Percentiles rank a stretch among this genome's conserved stretches.
Conservation (phyloP, 352 stramenopile species). For the Phytophthora constricta region DNA sequence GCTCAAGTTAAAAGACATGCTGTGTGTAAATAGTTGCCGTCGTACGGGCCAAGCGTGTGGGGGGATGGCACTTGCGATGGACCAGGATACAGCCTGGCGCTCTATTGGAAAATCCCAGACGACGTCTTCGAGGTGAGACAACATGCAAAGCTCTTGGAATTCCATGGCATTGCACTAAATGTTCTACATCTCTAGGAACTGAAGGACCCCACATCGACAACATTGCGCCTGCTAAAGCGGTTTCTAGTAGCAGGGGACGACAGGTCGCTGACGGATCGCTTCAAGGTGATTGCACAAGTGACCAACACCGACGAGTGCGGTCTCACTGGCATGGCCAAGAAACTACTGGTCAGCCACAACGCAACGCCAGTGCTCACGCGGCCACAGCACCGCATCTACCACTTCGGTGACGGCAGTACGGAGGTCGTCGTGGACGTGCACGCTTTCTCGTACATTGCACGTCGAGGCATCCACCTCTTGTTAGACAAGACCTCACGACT, state of each 20-base stretch:
- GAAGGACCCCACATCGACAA: slow-evolving; percentile 59
- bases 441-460: slow-evolving; percentile 85
- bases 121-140: slow-evolving; percentile 54
- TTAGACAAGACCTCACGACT: slow-evolving; percentile 80
- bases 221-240: slow-evolving; percentile 69
- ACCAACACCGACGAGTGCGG: slow-evolving; percentile 87
- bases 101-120: slow-evolving; percentile 86
- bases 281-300: slow-evolving; percentile 89
- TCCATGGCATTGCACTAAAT: no score
- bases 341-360: slow-evolving; percentile 82
- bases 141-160: background rate
- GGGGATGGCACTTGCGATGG: slow-evolving; percentile 67
- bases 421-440: slow-evolving; percentile 86
- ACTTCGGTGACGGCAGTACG: slow-evolving; percentile 66
- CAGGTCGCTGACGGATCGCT: slow-evolving; percentile 75
- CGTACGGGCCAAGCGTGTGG: slow-evolving; percentile 81
- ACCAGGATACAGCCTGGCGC: slow-evolving; percentile 73
- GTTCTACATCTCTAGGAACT: slow-evolving; percentile 46
- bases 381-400: slow-evolving; percentile 86
- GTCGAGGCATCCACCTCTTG: slow-evolving; percentile 78
- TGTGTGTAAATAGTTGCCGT: slow-evolving; percentile 54
- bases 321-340: slow-evolving; percentile 77
- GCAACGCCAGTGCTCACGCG: slow-evolving; percentile 84
- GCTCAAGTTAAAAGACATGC: background rate
- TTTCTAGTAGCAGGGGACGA: slow-evolving; percentile 75